Conservation (phyloP, 768 basidiomycete genomes). For the Plicaturopsis crispa region DNA sequence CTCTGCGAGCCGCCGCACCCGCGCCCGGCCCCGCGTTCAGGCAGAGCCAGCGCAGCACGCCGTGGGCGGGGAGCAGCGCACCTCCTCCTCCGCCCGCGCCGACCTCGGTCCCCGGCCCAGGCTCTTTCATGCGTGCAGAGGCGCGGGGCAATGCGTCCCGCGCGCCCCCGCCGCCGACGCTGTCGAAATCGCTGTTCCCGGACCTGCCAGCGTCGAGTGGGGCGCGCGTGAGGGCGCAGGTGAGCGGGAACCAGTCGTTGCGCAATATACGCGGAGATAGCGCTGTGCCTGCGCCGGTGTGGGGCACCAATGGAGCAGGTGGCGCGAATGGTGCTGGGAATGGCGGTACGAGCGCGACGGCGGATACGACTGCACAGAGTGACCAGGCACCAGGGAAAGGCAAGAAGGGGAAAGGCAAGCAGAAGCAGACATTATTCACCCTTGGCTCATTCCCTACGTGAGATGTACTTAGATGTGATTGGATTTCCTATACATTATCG, state of each 20-base stretch:
- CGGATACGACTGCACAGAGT: constrained; percentile 8
- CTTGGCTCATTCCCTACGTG: constrained; percentile 37
- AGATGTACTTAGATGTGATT: no score
- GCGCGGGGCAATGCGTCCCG: constrained; percentile 6
- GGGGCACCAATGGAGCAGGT: constrained; percentile 4
- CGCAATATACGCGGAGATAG: constrained; percentile 50
- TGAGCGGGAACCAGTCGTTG: constrained; percentile 61
- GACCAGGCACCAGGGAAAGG: constrained; percentile 31
- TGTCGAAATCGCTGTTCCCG: constrained; percentile 59
- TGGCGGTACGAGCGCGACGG: constrained; percentile 6
- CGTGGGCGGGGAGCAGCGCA: constrained; percentile 44
- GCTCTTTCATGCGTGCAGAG: constrained; percentile 7
- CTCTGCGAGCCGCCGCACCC: constrained; percentile 17
- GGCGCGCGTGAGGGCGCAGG: constrained; percentile 32
- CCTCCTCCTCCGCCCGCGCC: constrained; percentile 15
- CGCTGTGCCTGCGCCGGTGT: constrained; percentile 18
- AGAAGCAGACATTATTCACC: constrained; percentile 80
- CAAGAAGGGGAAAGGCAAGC: constrained; percentile 76
- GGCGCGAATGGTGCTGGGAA: constrained; percentile 5
- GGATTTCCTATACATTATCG: no score
- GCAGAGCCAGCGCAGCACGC: constrained; percentile 45
- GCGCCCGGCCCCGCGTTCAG: constrained; percentile 27
- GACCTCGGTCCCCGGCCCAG: constrained; percentile 12
- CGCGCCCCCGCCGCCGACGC: constrained; percentile 31
- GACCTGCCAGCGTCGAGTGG: constrained; percentile 46